Percentiles rank a stretch among this genome's conserved stretches.
phyloP scores from a whole-genome alignment of 1,139 yeast genomes.

The Scheffersomyces quercinus region DNA sequence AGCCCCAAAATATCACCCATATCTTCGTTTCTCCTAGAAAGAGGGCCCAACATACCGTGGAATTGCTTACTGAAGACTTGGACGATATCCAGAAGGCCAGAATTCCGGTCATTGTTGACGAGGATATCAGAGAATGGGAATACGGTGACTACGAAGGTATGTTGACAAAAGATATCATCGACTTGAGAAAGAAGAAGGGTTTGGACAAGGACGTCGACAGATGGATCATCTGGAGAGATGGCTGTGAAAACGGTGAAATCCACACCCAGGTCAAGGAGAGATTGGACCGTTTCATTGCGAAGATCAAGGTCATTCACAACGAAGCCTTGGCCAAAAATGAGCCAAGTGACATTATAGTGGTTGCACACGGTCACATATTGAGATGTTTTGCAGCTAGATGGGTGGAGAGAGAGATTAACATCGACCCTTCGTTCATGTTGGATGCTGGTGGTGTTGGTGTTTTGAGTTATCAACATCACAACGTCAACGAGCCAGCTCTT shows the following conservation, averaged over 20 bases:
- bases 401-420: slow-evolving; percentile 59
- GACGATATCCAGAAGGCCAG: slow-evolving; percentile 46
- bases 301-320: slow-evolving; percentile 63
- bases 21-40: slow-evolving; percentile 77
- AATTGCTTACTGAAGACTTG: slow-evolving; percentile 52
- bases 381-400: slow-evolving; percentile 89
- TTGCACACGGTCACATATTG: slow-evolving; percentile 92
- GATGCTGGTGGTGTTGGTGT: slow-evolving; percentile 98
- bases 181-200: slow-evolving; percentile 61
- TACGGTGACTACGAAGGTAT: slow-evolving; percentile 95
- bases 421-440: slow-evolving; percentile 76
- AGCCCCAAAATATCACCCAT: slow-evolving; percentile 61
- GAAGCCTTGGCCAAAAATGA: slow-evolving; percentile 54
- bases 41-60: slow-evolving; percentile 75
- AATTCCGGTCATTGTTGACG: slow-evolving; percentile 54
- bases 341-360: slow-evolving; percentile 73
- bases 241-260: slow-evolving; percentile 88
- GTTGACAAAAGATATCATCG: slow-evolving; percentile 63
- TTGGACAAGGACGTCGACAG: slow-evolving; percentile 38
- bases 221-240: slow-evolving; percentile 93
- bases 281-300: slow-evolving; percentile 65
- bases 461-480: slow-evolving; percentile 83
- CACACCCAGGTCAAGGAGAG: slow-evolving; percentile 65
- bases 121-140: slow-evolving; percentile 88
- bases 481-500: slow-evolving; percentile 82